phyloP scores from a whole-genome alignment of 495 filamentous ascomycete genomes.

The Lasiosphaeriaceae sp. region DNA sequence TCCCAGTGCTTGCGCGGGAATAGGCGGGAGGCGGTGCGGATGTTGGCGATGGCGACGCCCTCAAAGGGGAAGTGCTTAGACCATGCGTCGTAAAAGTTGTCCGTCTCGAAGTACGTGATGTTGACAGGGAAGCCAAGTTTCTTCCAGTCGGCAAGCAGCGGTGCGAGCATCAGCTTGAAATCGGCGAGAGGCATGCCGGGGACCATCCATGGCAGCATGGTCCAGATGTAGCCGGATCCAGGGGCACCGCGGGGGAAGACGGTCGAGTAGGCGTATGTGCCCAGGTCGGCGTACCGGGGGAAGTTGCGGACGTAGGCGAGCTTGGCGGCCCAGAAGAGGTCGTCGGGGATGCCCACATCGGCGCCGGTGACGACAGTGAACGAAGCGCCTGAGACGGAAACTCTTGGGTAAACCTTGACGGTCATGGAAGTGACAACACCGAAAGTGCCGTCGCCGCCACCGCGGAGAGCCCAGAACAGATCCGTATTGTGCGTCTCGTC shows the following conservation, averaged over 20 bases:
- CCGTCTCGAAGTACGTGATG: conserved; percentile 47
- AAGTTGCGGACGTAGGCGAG: conserved; percentile 45
- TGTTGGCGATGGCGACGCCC: conserved; percentile 35
- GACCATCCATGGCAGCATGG: conserved; percentile 47
- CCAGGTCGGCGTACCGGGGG: conserved; percentile 43
- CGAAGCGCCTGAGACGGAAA: conserved; percentile 36
- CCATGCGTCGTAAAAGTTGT: conserved; percentile 47
- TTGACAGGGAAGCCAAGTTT: conserved; percentile 33
- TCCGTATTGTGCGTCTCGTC: conserved; percentile 46
- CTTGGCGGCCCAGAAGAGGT: conserved; percentile 49
- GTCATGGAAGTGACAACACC: conserved; percentile 54
- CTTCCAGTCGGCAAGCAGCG: conserved; percentile 40
- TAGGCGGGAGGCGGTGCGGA: conserved; percentile 44
- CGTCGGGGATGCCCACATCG: conserved; percentile 32
- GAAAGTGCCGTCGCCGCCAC: conserved; percentile 56
- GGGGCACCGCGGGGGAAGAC: conserved; percentile 20
- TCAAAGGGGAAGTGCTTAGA: conserved; percentile 45
- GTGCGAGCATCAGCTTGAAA: conserved; percentile 40
- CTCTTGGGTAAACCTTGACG: conserved; percentile 41
- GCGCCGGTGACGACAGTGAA: conserved; percentile 27
- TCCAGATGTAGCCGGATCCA: conserved; percentile 33
- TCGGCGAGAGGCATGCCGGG: conserved; percentile 47
- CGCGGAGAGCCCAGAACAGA: conserved; percentile 64
- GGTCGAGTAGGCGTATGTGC: conserved; percentile 53
- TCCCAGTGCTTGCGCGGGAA: conserved; percentile 50